Conservation (phyloP, 2,329 filamentous ascomycete species). For the Talaromyces sp. region DNA sequence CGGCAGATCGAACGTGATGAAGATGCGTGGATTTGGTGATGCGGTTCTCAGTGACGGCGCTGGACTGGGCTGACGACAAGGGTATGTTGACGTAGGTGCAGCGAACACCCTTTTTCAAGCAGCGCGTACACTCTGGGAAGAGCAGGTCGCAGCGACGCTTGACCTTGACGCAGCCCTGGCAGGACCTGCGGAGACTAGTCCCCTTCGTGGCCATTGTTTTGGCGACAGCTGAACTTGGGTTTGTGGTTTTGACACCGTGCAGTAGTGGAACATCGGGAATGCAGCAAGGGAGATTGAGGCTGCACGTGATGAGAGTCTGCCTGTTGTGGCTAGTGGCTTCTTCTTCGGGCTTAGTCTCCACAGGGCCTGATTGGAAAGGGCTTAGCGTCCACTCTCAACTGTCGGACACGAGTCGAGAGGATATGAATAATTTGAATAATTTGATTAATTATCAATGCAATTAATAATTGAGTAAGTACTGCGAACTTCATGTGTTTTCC, state of each 20-base stretch:
- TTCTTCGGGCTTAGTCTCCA: neutral
- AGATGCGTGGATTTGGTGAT: neutral
- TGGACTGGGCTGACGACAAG: conserved; percentile 6
- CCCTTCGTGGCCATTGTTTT: conserved; percentile 7
- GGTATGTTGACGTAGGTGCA: conserved; percentile 23
- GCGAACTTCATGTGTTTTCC: too few relatives aligned
- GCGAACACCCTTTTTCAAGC: conserved; percentile 14
- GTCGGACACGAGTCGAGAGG: neutral
- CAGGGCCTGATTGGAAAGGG: neutral
- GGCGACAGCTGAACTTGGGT: neutral
- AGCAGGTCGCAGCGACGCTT: conserved; percentile 24
- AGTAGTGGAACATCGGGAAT: neutral
- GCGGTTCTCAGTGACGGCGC: neutral
- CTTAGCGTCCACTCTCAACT: conserved; percentile 6
- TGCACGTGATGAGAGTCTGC: neutral
- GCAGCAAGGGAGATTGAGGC: neutral
- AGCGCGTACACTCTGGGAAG: conserved; percentile 20
- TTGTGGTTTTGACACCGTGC: neutral
- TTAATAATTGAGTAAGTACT: neutral
- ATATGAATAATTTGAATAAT: neutral
- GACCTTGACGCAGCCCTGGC: conserved; percentile 20
- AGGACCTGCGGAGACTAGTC: conserved; percentile 22
- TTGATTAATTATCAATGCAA: too few relatives aligned
- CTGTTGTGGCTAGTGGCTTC: neutral
- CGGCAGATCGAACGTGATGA: neutral